These are phyloP conservation scores for Thermothelomyces thermophilus DNA, from an alignment of 2,329 filamentous ascomycete genomes.

Conservation along the genomic window DNA sequence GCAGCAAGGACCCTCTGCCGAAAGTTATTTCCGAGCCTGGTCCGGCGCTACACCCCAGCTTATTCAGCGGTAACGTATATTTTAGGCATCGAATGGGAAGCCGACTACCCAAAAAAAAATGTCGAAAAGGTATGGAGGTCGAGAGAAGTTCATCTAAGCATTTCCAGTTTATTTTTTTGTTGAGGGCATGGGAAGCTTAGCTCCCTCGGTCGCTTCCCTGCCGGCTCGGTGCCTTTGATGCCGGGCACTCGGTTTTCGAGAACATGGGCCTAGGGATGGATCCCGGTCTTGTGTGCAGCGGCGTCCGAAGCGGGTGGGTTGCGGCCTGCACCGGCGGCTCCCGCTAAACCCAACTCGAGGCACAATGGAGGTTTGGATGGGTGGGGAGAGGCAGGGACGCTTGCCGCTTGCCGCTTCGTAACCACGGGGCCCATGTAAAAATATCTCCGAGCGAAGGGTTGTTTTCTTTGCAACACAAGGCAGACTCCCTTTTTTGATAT, in stretches of 20 bases:
- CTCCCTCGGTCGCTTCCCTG: too few relatives aligned
- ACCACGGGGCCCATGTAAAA: neutral
- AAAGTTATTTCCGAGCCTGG: constrained; percentile 12
- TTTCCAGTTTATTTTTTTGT: too few relatives aligned
- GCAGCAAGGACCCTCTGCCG: neutral
- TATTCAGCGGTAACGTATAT: too few relatives aligned
- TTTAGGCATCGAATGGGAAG: too few relatives aligned
- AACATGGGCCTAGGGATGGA: constrained; percentile 8
- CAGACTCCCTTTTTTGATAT: neutral
- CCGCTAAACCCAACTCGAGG: constrained; percentile 10
- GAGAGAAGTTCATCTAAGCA: too few relatives aligned
- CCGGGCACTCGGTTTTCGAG: neutral
- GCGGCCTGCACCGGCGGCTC: constrained; percentile 9
- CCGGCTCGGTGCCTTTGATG: neutral
- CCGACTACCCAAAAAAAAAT: too few relatives aligned
- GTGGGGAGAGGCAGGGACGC: constrained; percentile 10
- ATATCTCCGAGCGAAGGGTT: constrained; percentile 5
- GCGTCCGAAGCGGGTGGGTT: neutral
- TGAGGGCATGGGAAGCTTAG: too few relatives aligned
- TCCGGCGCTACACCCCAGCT: too few relatives aligned
- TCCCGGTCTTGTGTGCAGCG: neutral
- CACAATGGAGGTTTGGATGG: neutral
- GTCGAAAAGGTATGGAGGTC: too few relatives aligned
- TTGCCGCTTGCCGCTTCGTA: neutral
- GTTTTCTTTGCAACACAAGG: neutral